These are phyloP conservation scores for Phytophthora quininea DNA, from an alignment of 352 stramenopile species.

Conservation along the genomic window DNA sequence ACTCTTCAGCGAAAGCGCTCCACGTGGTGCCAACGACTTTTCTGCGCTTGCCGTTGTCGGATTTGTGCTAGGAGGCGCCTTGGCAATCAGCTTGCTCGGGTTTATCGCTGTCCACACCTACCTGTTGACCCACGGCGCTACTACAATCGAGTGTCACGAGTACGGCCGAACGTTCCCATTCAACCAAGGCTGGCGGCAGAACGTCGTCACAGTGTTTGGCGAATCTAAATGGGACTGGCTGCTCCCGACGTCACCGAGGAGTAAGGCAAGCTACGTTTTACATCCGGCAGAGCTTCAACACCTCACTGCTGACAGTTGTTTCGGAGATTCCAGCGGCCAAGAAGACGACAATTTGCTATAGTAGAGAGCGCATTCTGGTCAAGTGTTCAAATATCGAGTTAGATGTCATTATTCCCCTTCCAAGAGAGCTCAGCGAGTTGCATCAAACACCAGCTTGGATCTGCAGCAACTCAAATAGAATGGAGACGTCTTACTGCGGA, in stretches of 20 bases:
- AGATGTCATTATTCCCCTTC: slow-evolving; percentile 4
- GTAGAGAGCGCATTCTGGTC: slow-evolving; percentile 12
- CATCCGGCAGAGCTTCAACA: slow-evolving; percentile 56
- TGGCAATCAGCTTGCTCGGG: slow-evolving; percentile 71
- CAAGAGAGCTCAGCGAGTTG: slow-evolving; percentile 4
- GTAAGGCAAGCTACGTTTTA: slow-evolving; percentile 31
- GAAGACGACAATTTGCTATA: slow-evolving; percentile 70
- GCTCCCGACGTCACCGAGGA: slow-evolving; percentile 43
- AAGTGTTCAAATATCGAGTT: slow-evolving; percentile 24
- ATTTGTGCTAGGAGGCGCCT: slow-evolving; percentile 71
- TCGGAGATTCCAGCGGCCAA: slow-evolving; percentile 51
- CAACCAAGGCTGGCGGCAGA: slow-evolving; percentile 68
- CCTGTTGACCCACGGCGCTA: slow-evolving; percentile 67
- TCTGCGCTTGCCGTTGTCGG: slow-evolving; percentile 62
- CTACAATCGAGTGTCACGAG: slow-evolving; percentile 82
- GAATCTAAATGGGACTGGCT: slow-evolving; percentile 60
- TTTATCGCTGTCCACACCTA: slow-evolving; percentile 81
- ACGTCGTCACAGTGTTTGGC: slow-evolving; percentile 62
- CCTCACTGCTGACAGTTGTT: slow-evolving; percentile 47
- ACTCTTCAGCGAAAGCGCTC: slow-evolving; percentile 26
- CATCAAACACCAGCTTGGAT: slow-evolving; percentile 4
- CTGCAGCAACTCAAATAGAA: not conserved
- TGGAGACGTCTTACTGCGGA: slow-evolving; percentile 30
- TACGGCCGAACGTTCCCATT: slow-evolving; percentile 72
- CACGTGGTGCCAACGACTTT: slow-evolving; percentile 30